Evolutionary conservation across 495 filamentous ascomycete genomes (phyloP).

Genomic region (Geopyxis carbonaria): DNA sequence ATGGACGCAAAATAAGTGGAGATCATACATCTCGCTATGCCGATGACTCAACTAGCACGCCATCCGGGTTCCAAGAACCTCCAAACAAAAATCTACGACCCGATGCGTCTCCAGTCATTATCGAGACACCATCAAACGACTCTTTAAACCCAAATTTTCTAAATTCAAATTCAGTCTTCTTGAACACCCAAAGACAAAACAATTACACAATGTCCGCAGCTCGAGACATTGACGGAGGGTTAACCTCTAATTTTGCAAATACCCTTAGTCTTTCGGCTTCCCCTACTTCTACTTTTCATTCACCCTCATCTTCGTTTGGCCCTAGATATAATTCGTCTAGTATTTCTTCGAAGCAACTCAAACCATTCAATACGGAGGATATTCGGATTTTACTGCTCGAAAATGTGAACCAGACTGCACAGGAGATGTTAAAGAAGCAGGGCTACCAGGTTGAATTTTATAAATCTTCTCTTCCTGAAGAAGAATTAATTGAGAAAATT

Average conservation of each 20-base stretch:
- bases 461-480: constrained; percentile 77
- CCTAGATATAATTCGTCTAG: not conserved
- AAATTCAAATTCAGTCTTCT: not conserved
- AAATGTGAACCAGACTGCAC: constrained; percentile 84
- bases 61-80: constrained; percentile 1
- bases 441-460: constrained; percentile 92
- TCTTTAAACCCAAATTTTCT: not conserved
- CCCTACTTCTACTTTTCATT: constrained; percentile 16
- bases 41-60: constrained; percentile 3
- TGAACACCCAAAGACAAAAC: not conserved
- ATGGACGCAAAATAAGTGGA: too few relatives aligned
- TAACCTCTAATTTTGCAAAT: constrained; percentile 11
- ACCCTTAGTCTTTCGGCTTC: constrained; percentile 17
- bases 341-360: constrained; percentile 48
- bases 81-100: not conserved
- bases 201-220: constrained; percentile 12
- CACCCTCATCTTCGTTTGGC: constrained; percentile 7
- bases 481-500: constrained; percentile 92
- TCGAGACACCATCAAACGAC: constrained; percentile 3
- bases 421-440: constrained; percentile 61
- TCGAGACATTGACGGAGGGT: constrained; percentile 21
- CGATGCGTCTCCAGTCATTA: not conserved
- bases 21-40: too few relatives aligned
- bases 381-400: constrained; percentile 93
- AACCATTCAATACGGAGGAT: constrained; percentile 87